Evolutionary conservation across 169 alveolate species (phyloP).

Genomic region (Eimeria falciformis): DNA sequence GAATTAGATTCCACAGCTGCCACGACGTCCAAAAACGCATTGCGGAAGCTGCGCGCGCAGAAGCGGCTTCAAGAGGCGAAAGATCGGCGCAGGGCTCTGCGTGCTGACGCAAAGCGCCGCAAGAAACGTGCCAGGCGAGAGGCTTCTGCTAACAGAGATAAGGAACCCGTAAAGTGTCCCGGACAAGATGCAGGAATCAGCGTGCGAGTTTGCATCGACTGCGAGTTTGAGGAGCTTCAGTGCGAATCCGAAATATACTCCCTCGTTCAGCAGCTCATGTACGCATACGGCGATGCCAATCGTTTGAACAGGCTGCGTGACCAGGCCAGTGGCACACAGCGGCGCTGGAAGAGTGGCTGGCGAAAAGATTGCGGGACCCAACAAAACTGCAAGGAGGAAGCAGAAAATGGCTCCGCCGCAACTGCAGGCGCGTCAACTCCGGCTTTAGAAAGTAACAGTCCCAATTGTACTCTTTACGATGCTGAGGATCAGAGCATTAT

Average conservation of each 20-base stretch:
- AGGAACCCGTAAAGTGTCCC: neutral
- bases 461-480: too few species aligned
- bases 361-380: neutral
- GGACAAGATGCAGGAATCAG: neutral
- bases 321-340: neutral
- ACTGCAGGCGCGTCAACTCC: too few species aligned
- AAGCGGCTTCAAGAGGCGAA: conserved; percentile 9
- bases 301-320: conserved; percentile 4
- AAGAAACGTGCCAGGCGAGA: neutral
- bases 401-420: too few species aligned
- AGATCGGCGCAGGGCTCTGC: conserved; percentile 16
- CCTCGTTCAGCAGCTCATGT: conserved; percentile 80
- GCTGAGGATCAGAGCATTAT: too few species aligned
- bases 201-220: conserved; percentile 68
- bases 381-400: neutral
- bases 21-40: neutral
- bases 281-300: conserved; percentile 74
- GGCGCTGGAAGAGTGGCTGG: conserved; percentile 19
- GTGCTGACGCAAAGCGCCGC: neutral
- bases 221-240: conserved; percentile 75
- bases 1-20: neutral
- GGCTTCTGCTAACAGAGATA: neutral
- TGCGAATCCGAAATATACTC: conserved; percentile 32
- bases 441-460: too few species aligned
- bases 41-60: conserved; percentile 17